Evolutionary conservation across 2,329 filamentous ascomycete genomes (phyloP), one percentile per base, ranked within the genome.

Genomic region (Claviceps sorghi): DNA sequence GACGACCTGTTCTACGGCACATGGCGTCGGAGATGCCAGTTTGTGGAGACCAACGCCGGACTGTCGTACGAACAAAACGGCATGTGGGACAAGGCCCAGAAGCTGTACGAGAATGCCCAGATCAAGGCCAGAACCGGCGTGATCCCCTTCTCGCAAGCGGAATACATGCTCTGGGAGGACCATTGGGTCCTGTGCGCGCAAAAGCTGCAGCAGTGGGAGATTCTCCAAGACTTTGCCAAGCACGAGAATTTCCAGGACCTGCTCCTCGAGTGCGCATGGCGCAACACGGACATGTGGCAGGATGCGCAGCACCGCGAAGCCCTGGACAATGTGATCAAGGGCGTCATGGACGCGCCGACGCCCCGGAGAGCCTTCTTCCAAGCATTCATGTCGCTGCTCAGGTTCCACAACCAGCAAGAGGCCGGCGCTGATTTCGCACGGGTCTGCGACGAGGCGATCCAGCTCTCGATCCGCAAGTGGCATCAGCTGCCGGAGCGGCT

Each of bases 101-200:
- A 87, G 62, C 84, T 96, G 72, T 98, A 97, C 66, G 93, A 99
- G 67, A 84, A 84, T 52, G 93, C 94, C 0, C 94, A 98, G 67
- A 88, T 98, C 66, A 98, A 97, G 67, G 93, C 94, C 45, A 82
- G 94, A 47, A 97, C 91, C 0, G 93, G 90, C 50, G 88, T 91
- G n/a, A 82, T 97, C 55, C 91, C 93, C 0, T 97, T 96, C 67
- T 95, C 91, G 1, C 87, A 94, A 61, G 89, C 84, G 34, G 93
- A 99, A 68, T 99, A 99, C 69, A 96, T 95, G 80, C 78, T 99
- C 1, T 99, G 93, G 93, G 93, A 99, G 69, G 93, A 99, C 64
- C 94, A 98, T 61, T 99, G 93, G 93, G 84, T 98, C 43, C 78
- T 96, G 49, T 98, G 93, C 66, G 93, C 91, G 0, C 89, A 97